Evolutionary conservation across 345 rosid species (phyloP), one percentile per base, ranked within the genome.

Genomic region (Firmiana major): DNA sequence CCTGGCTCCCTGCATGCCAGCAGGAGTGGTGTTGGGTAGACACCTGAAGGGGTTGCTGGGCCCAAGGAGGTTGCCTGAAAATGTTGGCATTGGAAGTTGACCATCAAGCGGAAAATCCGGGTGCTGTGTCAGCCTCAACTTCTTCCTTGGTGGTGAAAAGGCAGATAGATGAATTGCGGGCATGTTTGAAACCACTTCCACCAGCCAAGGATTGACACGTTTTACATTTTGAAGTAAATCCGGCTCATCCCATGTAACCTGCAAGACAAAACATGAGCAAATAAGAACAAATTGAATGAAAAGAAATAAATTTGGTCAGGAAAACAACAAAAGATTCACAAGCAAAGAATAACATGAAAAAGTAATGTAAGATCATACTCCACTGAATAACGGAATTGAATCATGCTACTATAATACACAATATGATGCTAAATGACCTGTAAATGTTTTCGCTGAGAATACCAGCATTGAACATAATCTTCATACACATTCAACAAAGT

Each of bases 1-100:
- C 97, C 97, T 91, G 97, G 97, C 92, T 91, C 97, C 97, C 97
- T 91, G 97, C 90, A 91, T 90, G 91, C 97, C 92, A 83, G 89
- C 92, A 87, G 97, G 89, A 88, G 86, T 66, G 87, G 79, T 78
- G 78, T 87, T 81, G 81, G 88, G 88, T 81, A 85, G 78, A 81
- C 88, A 84, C 80, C 88, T 82, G 40, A 85, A 89, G 78, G 87
- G 85, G 84, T 83, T 81, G 78, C 82, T 84, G 46, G 79, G 75
- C 82, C 89, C 85, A 38, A 88, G 89, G 64, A 87, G 86, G 83
- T 82, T 90, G 80, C 89, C 77, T 59, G 90, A 74, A 75, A 90
- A 87, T 71, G 86, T 49, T 3, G 92, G 85, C 79, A 86, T 59
- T 10, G 87, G 88, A 82, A 90, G 73, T 69, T 87, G 93, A 57